phyloP scores from a whole-genome alignment of 768 basidiomycete genomes.

The Suillus subaureus region DNA sequence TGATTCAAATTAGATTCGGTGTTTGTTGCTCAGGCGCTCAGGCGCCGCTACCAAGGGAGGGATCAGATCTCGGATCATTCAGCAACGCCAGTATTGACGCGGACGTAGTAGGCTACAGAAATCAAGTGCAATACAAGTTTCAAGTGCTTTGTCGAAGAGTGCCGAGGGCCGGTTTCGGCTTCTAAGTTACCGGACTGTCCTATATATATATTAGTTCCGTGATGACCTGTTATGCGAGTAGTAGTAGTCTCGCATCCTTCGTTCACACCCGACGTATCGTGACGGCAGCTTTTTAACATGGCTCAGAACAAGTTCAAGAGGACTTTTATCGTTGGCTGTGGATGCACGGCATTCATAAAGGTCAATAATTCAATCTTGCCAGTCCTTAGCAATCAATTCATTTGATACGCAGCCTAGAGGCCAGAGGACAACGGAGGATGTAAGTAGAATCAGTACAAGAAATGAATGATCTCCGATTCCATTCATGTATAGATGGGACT shows the following conservation, averaged over 20 bases:
- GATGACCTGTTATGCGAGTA: neutral
- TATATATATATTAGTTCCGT: constrained; percentile 2
- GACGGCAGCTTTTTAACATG: neutral
- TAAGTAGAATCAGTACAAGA: constrained; percentile 32
- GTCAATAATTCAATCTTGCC: constrained; percentile 35
- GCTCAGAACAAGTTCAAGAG: constrained; percentile 14
- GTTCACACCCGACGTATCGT: neutral
- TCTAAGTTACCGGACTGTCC: neutral
- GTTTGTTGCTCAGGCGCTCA: too few species aligned
- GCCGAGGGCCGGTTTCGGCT: constrained; percentile 1
- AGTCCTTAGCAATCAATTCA: constrained; percentile 8
- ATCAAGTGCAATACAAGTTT: neutral
- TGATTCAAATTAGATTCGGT: too few species aligned
- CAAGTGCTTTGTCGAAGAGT: neutral
- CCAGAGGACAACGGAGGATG: constrained; percentile 69
- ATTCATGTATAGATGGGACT: constrained; percentile 67
- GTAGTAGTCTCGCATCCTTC: neutral
- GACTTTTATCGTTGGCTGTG: constrained; percentile 71
- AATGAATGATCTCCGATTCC: neutral
- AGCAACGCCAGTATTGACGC: too few species aligned
- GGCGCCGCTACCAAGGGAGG: too few species aligned
- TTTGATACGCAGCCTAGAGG: constrained; percentile 57
- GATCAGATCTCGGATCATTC: too few species aligned
- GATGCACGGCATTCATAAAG: constrained; percentile 81
- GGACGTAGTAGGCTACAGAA: neutral